Evolutionary conservation across 805 yeast genomes (phyloP), one percentile per base, ranked within the genome.

Genomic region (Saitoella complicata): DNA sequence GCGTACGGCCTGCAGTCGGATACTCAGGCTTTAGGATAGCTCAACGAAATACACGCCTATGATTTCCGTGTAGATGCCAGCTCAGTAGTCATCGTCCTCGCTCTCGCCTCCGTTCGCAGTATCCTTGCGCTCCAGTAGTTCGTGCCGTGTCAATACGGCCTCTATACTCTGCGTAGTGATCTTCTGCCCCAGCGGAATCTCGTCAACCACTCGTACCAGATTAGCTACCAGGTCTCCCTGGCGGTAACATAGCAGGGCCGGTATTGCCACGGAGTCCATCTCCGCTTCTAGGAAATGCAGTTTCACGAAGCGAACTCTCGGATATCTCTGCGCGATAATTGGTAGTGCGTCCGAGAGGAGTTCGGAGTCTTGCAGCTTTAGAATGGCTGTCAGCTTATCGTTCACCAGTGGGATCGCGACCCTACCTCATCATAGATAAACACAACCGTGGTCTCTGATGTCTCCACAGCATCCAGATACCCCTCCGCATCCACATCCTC

Each of bases 371-470:
- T 13, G 10, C 2, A 13, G 12, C 39, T 37, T 21, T 31, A 43
- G 36, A 6, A 43, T n/a, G 9, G 32, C 7, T 8, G 42, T 38
- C 7, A 43, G 12, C 36, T 38, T 38, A 2, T 8, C 11, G 35
- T 43, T 38, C 34, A 38, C 45, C 5, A n/a, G 9, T 5, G 37
- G 10, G 10, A n/a, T n/a, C n/a, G 31, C n/a, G 13, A 21, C n/a
- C 40, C 12, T n/a, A 13, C 47, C 39, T 44, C 46, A 31, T 44
- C 46, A 30, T 31, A 44, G 8, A 44, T 21, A 10, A 44, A 36
- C 5, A 44, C 36, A 21, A 44, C 46, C 4, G 41, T 46, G 2
- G 33, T 13, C 31, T 12, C 21, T 13, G 39, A 40, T 6, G 32
- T 11, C 34, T 41, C 39, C 7, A 44, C 37, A 6, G 39, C 46